These are phyloP conservation scores for Sphagnum contortum DNA, from an alignment of 225 moss, liverwort and hornwort species.

Conservation along the genomic window DNA sequence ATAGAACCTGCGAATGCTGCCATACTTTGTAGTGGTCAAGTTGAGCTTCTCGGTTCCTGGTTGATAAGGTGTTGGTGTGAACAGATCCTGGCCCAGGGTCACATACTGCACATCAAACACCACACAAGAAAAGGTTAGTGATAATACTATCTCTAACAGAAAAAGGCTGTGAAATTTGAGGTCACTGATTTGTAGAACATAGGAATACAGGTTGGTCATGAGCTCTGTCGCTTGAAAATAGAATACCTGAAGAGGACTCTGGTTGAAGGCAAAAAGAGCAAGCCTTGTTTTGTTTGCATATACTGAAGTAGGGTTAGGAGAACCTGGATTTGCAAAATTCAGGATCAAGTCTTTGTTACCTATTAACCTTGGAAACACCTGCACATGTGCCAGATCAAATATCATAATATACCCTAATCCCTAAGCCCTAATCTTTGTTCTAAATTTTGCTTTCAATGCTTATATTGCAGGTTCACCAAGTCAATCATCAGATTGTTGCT, in stretches of 20 bases:
- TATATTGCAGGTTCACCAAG: neutral
- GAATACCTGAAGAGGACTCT: slow-evolving; percentile 1
- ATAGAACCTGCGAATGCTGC: slow-evolving; percentile 9
- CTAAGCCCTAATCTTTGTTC: too few species aligned
- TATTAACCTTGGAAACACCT: slow-evolving; percentile 1
- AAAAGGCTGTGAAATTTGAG: neutral
- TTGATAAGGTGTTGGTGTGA: slow-evolving; percentile 1
- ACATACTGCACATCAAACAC: slow-evolving; percentile 2
- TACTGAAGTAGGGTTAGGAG: neutral
- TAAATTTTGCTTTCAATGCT: neutral
- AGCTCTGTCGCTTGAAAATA: neutral
- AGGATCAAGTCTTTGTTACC: neutral
- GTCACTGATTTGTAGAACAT: neutral
- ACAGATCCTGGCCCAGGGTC: slow-evolving; percentile 2
- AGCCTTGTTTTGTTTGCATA: neutral
- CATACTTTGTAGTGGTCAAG: slow-evolving; percentile 3
- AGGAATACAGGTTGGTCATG: neutral
- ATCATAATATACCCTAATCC: too few species aligned
- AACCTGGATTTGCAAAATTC: neutral
- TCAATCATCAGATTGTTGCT: neutral
- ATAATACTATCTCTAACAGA: neutral
- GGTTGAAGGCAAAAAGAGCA: slow-evolving; percentile 1
- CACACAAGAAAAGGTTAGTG: neutral
- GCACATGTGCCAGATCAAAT: neutral
- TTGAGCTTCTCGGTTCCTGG: slow-evolving; percentile 2